These are phyloP conservation scores for Gossypium raimondii DNA, from an alignment of 345 rosid species.

Conservation along the genomic window DNA sequence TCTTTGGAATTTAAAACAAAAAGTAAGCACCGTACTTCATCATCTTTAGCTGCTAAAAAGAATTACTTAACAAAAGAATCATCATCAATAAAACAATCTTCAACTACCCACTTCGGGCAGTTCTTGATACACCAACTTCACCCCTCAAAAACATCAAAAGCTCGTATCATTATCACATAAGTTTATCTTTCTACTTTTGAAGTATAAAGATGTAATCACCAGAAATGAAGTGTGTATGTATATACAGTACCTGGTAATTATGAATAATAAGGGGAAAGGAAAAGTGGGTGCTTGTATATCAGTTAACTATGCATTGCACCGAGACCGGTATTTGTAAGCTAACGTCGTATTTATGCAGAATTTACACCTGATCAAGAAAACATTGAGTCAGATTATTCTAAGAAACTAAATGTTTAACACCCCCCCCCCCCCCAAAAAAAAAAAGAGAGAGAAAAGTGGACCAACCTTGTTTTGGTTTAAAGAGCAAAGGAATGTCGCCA, in stretches of 20 bases:
- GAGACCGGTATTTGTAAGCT: neutral
- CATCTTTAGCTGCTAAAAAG: conserved; percentile 16
- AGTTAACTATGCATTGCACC: too few species aligned
- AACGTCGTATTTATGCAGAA: conserved; percentile 24
- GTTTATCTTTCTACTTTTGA: neutral
- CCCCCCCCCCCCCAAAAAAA: too few species aligned
- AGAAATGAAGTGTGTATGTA: conserved; percentile 4
- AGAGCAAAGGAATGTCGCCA: conserved; percentile 70
- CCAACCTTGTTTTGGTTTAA: conserved; percentile 53
- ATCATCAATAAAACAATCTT: conserved; percentile 39
- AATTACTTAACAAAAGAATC: conserved; percentile 37
- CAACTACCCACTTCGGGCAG: conserved; percentile 32
- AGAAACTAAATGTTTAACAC: conserved; percentile 16
- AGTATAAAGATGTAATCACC: neutral
- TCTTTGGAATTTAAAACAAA: conserved; percentile 23
- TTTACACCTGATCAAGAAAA: conserved; percentile 51
- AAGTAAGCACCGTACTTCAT: conserved; percentile 26
- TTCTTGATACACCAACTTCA: conserved; percentile 33
- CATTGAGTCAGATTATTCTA: conserved; percentile 18
- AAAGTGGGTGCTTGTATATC: conserved; percentile 23
- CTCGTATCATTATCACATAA: conserved; percentile 13
- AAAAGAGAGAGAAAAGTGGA: conserved; percentile 32
- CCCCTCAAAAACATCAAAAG: conserved; percentile 26
- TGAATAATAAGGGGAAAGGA: neutral
- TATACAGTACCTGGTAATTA: conserved; percentile 29